Conservation (phyloP, 345 rosid genomes). For the Stellera chamaejasme region DNA sequence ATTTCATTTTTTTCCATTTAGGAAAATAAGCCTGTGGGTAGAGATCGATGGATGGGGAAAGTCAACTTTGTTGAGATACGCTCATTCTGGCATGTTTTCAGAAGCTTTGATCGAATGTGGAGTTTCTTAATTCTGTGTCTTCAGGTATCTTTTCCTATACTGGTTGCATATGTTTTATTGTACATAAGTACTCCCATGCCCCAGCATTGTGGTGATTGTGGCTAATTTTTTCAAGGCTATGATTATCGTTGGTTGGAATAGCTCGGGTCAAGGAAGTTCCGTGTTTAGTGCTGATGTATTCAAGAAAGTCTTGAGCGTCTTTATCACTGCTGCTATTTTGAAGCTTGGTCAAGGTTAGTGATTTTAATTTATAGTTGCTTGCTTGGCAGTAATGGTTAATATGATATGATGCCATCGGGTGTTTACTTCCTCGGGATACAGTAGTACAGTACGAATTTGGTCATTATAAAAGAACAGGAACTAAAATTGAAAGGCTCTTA, state of each 20-base stretch:
- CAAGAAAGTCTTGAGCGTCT: conserved; percentile 82
- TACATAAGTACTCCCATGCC: no score
- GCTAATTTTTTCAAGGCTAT: conserved; percentile 47
- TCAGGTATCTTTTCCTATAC: conserved; percentile 46
- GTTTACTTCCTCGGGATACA: no score
- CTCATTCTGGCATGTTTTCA: conserved; percentile 92
- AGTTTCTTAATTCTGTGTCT: conserved; percentile 80
- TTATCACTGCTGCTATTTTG: conserved; percentile 93
- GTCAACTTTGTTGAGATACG: conserved; percentile 98
- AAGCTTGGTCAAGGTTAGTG: conserved; percentile 94
- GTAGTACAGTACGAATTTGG: neutral
- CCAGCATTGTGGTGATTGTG: conserved; percentile 20
- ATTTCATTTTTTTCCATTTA: conserved; percentile 20
- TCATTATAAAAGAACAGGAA: neutral
- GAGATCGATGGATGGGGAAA: conserved; percentile 88
- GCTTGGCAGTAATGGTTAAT: no score
- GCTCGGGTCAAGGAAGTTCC: conserved; percentile 46
- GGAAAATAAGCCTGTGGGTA: conserved; percentile 58
- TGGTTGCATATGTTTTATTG: no score
- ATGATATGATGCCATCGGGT: no score
- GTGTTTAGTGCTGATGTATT: conserved; percentile 50
- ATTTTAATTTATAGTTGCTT: neutral
- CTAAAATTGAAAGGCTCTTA: neutral
- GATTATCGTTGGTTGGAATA: conserved; percentile 96
- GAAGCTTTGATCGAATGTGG: conserved; percentile 99